Percentiles rank a stretch among this genome's conserved stretches.
Evolutionary conservation across 1,284 basidiomycete genomes (phyloP).

Genomic region (Naganishia liquefaciens): DNA sequence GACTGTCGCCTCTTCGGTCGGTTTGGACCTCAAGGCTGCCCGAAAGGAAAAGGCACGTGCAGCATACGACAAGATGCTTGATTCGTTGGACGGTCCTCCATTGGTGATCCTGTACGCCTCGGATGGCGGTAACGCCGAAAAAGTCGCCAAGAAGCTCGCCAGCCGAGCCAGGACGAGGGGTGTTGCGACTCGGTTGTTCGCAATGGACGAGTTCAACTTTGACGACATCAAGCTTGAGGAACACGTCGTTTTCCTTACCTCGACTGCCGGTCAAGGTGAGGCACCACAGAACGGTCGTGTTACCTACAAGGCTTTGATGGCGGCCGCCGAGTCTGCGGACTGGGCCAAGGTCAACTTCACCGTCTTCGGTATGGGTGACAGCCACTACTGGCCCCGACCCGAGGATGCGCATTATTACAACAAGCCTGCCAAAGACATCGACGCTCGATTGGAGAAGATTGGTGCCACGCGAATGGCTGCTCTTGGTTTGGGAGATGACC

Average conservation of each 20-base stretch:
- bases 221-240: conserved; percentile 65
- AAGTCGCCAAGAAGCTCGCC: conserved; percentile 85
- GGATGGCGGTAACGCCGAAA: conserved; percentile 93
- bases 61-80: conserved; percentile 82
- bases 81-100: conserved; percentile 84
- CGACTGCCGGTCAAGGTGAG: conserved; percentile 98
- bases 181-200: conserved; percentile 70
- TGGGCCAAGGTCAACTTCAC: conserved; percentile 69
- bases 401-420: conserved; percentile 98
- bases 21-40: conserved; percentile 78
- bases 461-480: conserved; percentile 71
- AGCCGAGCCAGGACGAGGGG: conserved; percentile 83
- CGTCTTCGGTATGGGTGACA: conserved; percentile 96
- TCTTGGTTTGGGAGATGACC: conserved; percentile 91
- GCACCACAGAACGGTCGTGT: conserved; percentile 93
- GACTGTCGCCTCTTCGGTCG: conserved; percentile 81
- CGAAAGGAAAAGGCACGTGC: conserved; percentile 80
- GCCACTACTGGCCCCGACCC: conserved; percentile 97
- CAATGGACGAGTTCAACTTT: conserved; percentile 63
- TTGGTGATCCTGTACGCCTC: conserved; percentile 87
- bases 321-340: conserved; percentile 56
- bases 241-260: conserved; percentile 84
- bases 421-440: conserved; percentile 90
- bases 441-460: conserved; percentile 71
- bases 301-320: conserved; percentile 82